These are phyloP conservation scores for Pezicula rhizophila DNA, from an alignment of 2,329 filamentous ascomycete genomes.

Conservation along the genomic window DNA sequence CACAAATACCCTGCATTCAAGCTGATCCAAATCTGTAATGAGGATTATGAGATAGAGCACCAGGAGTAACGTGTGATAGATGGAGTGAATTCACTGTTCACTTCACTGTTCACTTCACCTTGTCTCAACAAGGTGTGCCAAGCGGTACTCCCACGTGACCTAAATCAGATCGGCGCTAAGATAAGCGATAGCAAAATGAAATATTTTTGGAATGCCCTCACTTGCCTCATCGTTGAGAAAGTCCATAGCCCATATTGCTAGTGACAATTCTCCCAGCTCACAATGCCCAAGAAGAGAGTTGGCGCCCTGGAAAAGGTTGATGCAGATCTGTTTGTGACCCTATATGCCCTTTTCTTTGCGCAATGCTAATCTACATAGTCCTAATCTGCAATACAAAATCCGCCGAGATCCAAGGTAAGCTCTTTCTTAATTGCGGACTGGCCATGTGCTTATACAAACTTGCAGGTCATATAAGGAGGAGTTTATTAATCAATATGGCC, in stretches of 20 bases:
- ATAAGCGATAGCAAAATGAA: conserved; percentile 24
- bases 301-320: conserved; percentile 93
- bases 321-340: conserved; percentile 63
- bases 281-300: conserved; percentile 81
- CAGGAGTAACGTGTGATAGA: too few relatives aligned
- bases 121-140: not conserved
- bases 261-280: conserved; percentile 8
- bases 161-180: conserved; percentile 15
- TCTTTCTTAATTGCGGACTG: not conserved
- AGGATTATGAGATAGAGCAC: too few relatives aligned
- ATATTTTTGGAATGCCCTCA: conserved; percentile 11
- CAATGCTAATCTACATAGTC: conserved; percentile 38
- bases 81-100: too few relatives aligned
- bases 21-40: too few relatives aligned
- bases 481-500: conserved; percentile 79
- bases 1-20: too few relatives aligned
- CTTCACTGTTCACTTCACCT: too few relatives aligned
- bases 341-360: conserved; percentile 7
- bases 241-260: conserved; percentile 6
- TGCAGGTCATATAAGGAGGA: conserved; percentile 80
- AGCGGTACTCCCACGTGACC: not conserved
- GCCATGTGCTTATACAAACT: conserved; percentile 5
- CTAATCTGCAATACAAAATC: conserved; percentile 88
- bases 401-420: conserved; percentile 72
- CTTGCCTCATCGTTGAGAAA: not conserved